phyloP scores from a whole-genome alignment of 179 eudicot species.

The Nepenthes alata region DNA sequence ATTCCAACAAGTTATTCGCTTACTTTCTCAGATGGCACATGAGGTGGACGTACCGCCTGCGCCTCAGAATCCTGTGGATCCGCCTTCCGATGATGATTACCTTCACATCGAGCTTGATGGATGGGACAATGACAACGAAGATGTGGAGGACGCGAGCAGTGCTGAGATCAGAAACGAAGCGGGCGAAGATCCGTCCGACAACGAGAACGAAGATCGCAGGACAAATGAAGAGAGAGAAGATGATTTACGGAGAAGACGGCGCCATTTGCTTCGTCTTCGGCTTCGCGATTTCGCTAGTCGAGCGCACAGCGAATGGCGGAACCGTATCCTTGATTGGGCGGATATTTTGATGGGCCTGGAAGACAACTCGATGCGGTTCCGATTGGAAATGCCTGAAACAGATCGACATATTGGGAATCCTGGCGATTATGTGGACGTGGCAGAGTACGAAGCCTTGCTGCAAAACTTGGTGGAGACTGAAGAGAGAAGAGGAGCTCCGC shows the following conservation, averaged over 20 bases:
- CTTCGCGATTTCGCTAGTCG: conserved; percentile 54
- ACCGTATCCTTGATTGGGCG: conserved; percentile 75
- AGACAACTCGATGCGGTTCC: conserved; percentile 58
- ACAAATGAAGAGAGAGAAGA: conserved; percentile 18
- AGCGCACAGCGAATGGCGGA: conserved; percentile 36
- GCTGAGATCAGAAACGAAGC: conserved; percentile 21
- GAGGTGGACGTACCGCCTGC: conserved; percentile 50
- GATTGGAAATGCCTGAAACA: conserved; percentile 35
- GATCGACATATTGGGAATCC: conserved; percentile 63
- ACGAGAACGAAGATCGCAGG: conserved; percentile 18
- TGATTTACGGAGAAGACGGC: conserved; percentile 26
- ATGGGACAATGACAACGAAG: conserved; percentile 20
- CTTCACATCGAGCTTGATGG: conserved; percentile 58
- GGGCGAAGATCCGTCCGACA: conserved; percentile 18
- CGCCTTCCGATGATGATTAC: conserved; percentile 36
- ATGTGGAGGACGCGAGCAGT: conserved; percentile 22
- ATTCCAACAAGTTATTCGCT: conserved; percentile 59
- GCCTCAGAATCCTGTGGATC: conserved; percentile 10
- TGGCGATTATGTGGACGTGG: conserved; percentile 70
- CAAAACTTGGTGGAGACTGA: conserved; percentile 68
- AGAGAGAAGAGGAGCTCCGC: conserved; percentile 75
- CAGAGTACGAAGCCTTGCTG: conserved; percentile 71
- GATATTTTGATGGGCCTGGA: conserved; percentile 83
- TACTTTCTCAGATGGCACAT: conserved; percentile 57
- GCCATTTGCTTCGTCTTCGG: conserved; percentile 48